Evolutionary conservation across 352 stramenopile species (phyloP).

Genomic region (Nothophytophthora sp.): DNA sequence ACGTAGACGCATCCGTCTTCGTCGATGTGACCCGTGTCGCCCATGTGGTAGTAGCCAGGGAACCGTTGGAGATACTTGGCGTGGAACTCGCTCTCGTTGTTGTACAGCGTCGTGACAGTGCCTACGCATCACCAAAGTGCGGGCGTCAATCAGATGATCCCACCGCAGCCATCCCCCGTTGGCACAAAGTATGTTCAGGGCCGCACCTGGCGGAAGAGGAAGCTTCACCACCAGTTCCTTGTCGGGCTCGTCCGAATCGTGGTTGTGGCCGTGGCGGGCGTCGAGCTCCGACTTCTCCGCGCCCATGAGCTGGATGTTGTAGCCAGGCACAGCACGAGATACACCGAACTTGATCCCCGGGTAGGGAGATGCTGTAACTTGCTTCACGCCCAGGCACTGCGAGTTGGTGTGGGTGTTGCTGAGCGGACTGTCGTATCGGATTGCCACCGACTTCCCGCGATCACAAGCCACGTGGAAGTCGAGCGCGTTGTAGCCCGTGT

Average conservation of each 20-base stretch:
- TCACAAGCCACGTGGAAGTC: conserved; percentile 60
- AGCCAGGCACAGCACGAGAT: conserved; percentile 74
- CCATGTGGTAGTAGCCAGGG: conserved; percentile 90
- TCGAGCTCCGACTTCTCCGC: conserved; percentile 42
- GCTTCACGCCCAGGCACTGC: conserved; percentile 49
- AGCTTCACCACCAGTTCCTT: conserved; percentile 82
- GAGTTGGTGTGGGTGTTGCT: conserved; percentile 60
- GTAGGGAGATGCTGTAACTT: conserved; percentile 53
- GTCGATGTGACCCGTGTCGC: conserved; percentile 88
- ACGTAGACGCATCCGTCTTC: conserved; percentile 91
- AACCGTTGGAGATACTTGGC: conserved; percentile 83
- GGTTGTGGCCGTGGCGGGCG: conserved; percentile 41
- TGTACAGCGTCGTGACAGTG: conserved; percentile 82
- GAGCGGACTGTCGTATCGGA: conserved; percentile 64
- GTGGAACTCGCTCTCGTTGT: conserved; percentile 83
- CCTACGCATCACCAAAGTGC: conserved; percentile 14
- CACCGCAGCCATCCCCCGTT: neutral
- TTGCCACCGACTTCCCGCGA: conserved; percentile 46
- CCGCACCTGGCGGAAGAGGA: conserved; percentile 82
- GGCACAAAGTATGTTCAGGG: neutral
- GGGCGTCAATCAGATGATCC: neutral
- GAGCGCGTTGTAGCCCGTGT: conserved; percentile 70
- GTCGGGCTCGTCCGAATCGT: conserved; percentile 59
- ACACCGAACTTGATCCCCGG: conserved; percentile 67
- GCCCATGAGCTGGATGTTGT: conserved; percentile 76